Base-by-base conservation (phyloP, 2,329 filamentous ascomycete genomes). In the Emmonsia crescens region DNA sequence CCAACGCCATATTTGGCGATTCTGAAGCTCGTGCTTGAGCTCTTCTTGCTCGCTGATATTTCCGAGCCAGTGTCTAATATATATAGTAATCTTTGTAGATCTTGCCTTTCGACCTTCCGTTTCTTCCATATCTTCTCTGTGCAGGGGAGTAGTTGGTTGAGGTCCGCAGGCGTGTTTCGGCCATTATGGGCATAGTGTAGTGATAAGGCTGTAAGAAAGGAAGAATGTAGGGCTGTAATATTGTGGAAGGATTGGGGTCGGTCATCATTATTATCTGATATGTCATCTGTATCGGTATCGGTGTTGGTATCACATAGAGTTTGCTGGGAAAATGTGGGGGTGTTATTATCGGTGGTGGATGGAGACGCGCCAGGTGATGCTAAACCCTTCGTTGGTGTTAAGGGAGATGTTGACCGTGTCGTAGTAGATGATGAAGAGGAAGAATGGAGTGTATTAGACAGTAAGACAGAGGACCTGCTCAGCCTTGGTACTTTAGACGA, bases 121-220 rank as follows among this genome's bases (percentile, higher is more conserved):
- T 88, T 90, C 63, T 87, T 86, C 88, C 88, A 92, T 44, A 86
- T 78, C 65, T 84, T 82, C 14, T 87, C 83, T 48, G 89, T 78
- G 61, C 85, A 80, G 10, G 84, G 84, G 40, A 82, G 79, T 42
- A 91, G 78, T 36, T 79, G 76, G 42, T 80, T 78, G 52, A 91
- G 72, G 68, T 90, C 86, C 29, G 85, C 82, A 0, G 89, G 85
- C 0, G 83, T 79, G 55, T 80, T 77, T 36, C 77, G 76, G 63
- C 86, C 85, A 71, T 87, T 84, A 73, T 92, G 88, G 1, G 86
- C 86, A 63, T 85, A 82, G 68, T 91, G 87, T 10, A 91, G 75
- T 0, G 83, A 82, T 29, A 90, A 76, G 0, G 87, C 85, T 68
- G 86, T 85, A 62, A 89, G 78, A 66, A 91, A 88, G 12, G 85